phyloP scores from a whole-genome alignment of 139 green algal species.

The Nannochloris sp. region DNA sequence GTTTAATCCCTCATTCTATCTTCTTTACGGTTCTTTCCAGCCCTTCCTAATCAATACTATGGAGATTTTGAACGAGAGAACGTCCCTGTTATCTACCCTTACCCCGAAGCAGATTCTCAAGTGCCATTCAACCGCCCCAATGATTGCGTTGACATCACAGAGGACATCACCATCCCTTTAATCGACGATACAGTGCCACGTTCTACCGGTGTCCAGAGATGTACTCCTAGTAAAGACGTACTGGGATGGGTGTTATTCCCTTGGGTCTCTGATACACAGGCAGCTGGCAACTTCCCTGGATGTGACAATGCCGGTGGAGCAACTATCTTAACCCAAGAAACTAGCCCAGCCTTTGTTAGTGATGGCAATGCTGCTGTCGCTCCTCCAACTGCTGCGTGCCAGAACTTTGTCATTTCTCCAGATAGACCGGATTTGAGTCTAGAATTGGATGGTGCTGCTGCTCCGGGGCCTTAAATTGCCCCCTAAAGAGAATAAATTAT shows the following conservation, averaged over 20 bases:
- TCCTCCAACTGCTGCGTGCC: not conserved
- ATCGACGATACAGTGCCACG: not conserved
- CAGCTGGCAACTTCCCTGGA: slow-evolving; percentile 1
- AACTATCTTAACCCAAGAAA: not conserved
- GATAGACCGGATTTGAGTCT: too few relatives aligned
- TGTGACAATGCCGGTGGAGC: not conserved
- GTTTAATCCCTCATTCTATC: too few relatives aligned
- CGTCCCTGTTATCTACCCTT: not conserved
- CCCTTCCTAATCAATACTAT: slow-evolving; percentile 14
- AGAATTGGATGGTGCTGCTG: too few relatives aligned
- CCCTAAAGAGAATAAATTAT: too few relatives aligned
- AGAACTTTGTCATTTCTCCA: slow-evolving; percentile 13
- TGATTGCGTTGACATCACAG: slow-evolving; percentile 3
- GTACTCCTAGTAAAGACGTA: not conserved
- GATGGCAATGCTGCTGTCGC: not conserved
- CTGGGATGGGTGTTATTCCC: slow-evolving; percentile 21
- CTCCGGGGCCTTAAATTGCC: too few relatives aligned
- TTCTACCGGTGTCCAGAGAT: slow-evolving; percentile 3
- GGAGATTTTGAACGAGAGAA: slow-evolving; percentile 9
- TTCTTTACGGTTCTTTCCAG: not conserved
- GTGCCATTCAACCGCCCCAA: slow-evolving; percentile 18
- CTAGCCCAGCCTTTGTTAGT: not conserved
- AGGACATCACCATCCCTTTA: not conserved
- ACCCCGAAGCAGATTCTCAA: not conserved
- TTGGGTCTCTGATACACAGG: slow-evolving; percentile 12